A percentile compares a stretch with the other conserved stretches of the same genome.
Conservation (phyloP, 148 eudicot species). For the Persicaria tinctoria region DNA sequence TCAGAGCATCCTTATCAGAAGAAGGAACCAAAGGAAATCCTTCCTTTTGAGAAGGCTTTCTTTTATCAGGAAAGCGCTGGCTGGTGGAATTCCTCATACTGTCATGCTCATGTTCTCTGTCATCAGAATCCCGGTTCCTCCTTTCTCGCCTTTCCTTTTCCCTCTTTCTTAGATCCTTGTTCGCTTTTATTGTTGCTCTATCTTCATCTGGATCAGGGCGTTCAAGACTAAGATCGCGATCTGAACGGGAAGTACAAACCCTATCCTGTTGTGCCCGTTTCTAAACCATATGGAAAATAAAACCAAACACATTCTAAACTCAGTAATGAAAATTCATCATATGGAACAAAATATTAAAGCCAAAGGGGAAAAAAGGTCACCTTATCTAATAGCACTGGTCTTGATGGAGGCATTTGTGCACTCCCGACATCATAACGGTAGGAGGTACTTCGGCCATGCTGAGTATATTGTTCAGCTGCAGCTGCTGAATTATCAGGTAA, state of each 20-base stretch:
- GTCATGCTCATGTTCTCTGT: constrained; percentile 59
- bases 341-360: neutral
- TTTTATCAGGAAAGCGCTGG: constrained; percentile 59
- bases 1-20: constrained; percentile 72
- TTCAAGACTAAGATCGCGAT: constrained; percentile 58
- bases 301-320: neutral
- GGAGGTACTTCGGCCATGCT: constrained; percentile 39
- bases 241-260: constrained; percentile 44
- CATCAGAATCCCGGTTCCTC: constrained; percentile 57
- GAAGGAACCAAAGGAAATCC: constrained; percentile 36
- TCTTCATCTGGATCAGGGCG: constrained; percentile 69
- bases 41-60: constrained; percentile 57
- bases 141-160: constrained; percentile 76
- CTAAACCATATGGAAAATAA: constrained; percentile 15
- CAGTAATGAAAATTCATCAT: neutral
- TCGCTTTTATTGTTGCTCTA: constrained; percentile 48
- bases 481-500: constrained; percentile 80
- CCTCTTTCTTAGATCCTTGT: constrained; percentile 76
- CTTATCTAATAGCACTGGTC: constrained; percentile 59
- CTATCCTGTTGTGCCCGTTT: constrained; percentile 72
- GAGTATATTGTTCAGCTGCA: constrained; percentile 40
- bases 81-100: constrained; percentile 40
- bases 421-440: constrained; percentile 56
- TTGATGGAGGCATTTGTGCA: constrained; percentile 42
- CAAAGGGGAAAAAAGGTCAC: constrained; percentile 21